Conservation (phyloP, 116 monocot species). For the Posidonia oceanica region DNA sequence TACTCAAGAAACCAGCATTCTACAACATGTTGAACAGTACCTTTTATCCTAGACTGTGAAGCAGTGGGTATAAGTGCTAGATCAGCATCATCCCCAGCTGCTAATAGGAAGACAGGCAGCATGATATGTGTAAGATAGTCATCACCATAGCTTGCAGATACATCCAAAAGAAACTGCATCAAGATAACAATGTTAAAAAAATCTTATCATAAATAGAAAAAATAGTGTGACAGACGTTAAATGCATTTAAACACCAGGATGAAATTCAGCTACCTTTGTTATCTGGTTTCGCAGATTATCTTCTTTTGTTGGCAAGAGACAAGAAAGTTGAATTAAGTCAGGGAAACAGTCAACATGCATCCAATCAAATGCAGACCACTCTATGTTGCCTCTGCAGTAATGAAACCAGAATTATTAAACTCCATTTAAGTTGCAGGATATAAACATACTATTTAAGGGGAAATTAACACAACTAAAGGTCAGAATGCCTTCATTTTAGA, state of each 20-base stretch:
- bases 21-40: constrained; percentile 19
- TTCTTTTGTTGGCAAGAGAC: constrained; percentile 80
- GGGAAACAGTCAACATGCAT: constrained; percentile 83
- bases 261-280: constrained; percentile 37
- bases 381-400: constrained; percentile 58
- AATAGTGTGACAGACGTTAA: neutral
- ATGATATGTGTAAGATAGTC: constrained; percentile 70
- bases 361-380: constrained; percentile 96
- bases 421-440: neutral
- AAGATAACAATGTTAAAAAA: neutral
- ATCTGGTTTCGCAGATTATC: constrained; percentile 82
- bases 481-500: neutral
- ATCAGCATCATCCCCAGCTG: constrained; percentile 90
- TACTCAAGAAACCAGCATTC: neutral
- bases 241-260: neutral
- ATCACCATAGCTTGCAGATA: constrained; percentile 59
- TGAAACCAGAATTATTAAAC: neutral
- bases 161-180: constrained; percentile 73
- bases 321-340: constrained; percentile 81
- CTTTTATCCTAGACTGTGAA: constrained; percentile 60
- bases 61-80: constrained; percentile 58
- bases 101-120: constrained; percentile 86
- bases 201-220: neutral
- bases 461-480: neutral
- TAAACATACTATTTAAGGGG: neutral